Percentiles rank a stretch among this genome's conserved stretches.
These are phyloP conservation scores for Chytriomyces hyalinus DNA, from an alignment of 192 early-diverging fungal genomes.

Conservation along the genomic window DNA sequence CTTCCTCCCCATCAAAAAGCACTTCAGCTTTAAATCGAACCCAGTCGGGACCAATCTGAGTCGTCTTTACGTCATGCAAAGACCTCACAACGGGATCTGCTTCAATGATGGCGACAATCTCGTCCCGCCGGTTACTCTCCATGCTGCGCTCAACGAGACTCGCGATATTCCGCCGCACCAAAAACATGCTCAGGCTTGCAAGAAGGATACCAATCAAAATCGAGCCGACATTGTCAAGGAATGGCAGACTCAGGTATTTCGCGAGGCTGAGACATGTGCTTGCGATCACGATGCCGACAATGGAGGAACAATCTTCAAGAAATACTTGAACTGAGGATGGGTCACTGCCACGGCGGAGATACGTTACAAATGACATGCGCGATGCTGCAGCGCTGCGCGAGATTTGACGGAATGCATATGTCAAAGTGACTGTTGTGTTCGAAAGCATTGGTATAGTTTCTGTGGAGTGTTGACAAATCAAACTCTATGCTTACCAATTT, in stretches of 20 bases:
- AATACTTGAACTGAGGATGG: constrained; percentile 65
- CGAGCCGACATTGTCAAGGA: constrained; percentile 57
- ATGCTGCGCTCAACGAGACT: constrained; percentile 54
- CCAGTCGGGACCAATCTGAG: constrained; percentile 54
- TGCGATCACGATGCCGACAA: constrained; percentile 58
- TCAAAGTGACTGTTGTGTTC: constrained; percentile 43
- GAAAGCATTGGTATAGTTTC: background rate
- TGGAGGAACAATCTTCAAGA: constrained; percentile 55
- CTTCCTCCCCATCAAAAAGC: constrained; percentile 59
- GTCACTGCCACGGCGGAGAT: constrained; percentile 54
- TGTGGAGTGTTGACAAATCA: constrained; percentile 4
- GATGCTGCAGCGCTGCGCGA: constrained; percentile 41
- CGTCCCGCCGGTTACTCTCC: constrained; percentile 32
- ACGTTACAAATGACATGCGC: constrained; percentile 44
- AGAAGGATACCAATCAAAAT: constrained; percentile 58
- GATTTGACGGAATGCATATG: constrained; percentile 54
- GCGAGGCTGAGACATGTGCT: constrained; percentile 49
- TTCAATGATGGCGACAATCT: constrained; percentile 54
- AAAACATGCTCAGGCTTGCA: constrained; percentile 50
- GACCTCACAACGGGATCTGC: constrained; percentile 58
- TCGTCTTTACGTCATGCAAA: constrained; percentile 66
- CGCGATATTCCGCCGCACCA: constrained; percentile 58
- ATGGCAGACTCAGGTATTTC: constrained; percentile 45
- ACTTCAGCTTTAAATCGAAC: constrained; percentile 67
- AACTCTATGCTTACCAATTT: constrained; percentile 41